Base-by-base conservation (phyloP, 495 filamentous ascomycete species). In the Haplographium delicatum region DNA sequence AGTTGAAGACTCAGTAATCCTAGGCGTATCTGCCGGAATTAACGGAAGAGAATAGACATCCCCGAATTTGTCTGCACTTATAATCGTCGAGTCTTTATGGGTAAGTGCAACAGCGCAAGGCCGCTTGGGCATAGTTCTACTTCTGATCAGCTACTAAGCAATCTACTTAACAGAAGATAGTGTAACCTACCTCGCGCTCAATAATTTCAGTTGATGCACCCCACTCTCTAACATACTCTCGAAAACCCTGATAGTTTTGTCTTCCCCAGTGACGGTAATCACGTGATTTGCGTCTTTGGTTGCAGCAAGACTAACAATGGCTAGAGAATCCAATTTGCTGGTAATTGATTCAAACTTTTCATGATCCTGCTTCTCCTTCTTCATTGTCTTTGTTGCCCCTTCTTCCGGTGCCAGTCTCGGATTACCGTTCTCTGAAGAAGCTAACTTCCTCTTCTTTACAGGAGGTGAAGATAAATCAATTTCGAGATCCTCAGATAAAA, bases 41-140 rank as follows among this genome's bases (percentile, higher is more conserved):
- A 97, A 67, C 3, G 93, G 91, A n/a, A 98, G 65, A 5, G 85
- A 75, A 65, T 93, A 96, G 51, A 95, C 91, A 68, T 98, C 93
- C 26, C 93, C 93, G 61, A 95, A 96, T 62, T 97, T 98, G 68
- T 98, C 94, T 26, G 80, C 89, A 48, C 75, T 81, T 23, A 97
- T 66, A 51, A 97, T 87, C 2, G 75, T 86, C 2, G 68, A 68
- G 34, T 81, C 76, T 62, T 89, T 80, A 19, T 74, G 59, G 1
- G 86, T 82, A 39, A 96, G 66, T 40, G 75, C 68, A 47, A 98
- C 65, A 39, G 85, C 78, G 62, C 81, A 88, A 24, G 87, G 88
- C 34, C 90, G 82, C 68, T 96, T 96, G 33, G 90, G 86, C 88
- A 96, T 94, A 50, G 65, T 66, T 67, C 89, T 95, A 59, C 1